These are phyloP conservation scores for Botrytis paeoniae DNA, from an alignment of 2,329 filamentous ascomycete genomes.

Conservation along the genomic window DNA sequence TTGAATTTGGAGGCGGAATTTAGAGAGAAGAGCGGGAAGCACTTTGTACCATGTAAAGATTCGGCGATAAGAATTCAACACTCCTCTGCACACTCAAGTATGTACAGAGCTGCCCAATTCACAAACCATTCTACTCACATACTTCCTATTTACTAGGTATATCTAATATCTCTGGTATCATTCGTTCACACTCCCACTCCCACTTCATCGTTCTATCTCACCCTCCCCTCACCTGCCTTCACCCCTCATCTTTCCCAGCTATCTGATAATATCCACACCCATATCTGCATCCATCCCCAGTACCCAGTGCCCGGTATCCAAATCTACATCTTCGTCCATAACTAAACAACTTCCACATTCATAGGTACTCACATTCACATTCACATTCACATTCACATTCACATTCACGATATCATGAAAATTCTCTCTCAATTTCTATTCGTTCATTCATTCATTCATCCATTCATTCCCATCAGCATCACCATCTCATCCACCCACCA, in stretches of 20 bases:
- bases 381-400: not conserved
- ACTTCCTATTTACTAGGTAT: too few species aligned
- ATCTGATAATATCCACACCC: too few species aligned
- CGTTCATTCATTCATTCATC: not conserved
- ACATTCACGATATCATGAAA: too few species aligned
- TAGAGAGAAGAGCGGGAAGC: too few species aligned
- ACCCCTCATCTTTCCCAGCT: not conserved
- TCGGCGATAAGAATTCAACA: not conserved
- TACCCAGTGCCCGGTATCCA: not conserved
- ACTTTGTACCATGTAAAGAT: too few species aligned
- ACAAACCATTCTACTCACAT: too few species aligned
- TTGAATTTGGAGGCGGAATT: not conserved
- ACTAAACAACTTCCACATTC: not conserved
- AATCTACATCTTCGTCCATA: not conserved
- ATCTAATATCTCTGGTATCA: too few species aligned
- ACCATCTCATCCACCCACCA: too few species aligned
- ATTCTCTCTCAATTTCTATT: not conserved
- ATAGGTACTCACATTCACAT: not conserved
- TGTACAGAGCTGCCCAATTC: too few species aligned
- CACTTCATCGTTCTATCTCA: not conserved
- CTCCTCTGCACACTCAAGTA: too few species aligned
- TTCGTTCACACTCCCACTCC: too few species aligned
- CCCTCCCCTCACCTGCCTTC: not conserved
- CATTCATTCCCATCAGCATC: not conserved
- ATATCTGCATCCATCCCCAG: too few species aligned